Evolutionary conservation across 345 rosid species (phyloP), one percentile per base, ranked within the genome.

Genomic region (Eucalyptus sp.): DNA sequence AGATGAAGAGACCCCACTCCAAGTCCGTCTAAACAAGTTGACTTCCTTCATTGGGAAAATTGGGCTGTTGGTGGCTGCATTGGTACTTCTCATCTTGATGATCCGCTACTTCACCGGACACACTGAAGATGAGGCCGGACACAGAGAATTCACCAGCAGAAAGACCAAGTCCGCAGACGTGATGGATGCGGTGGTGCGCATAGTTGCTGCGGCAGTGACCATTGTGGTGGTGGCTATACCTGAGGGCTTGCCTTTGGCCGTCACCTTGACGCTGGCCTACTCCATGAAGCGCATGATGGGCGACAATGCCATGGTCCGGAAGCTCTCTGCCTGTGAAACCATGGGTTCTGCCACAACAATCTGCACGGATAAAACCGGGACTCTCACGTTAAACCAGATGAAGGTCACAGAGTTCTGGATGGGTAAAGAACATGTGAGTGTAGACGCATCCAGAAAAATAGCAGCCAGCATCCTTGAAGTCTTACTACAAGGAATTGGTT

Each of bases 231-330:
- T 95, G 64, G 98, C 96, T 4, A 95, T 97, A 56, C 98, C 99
- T 1, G 98, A 95, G 91, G 98, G 98, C 14, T 68, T 97, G 71
- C 98, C 98, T 5, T 88, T 97, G 83, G 99, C 98, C 3, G 99
- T 97, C 64, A 96, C 98, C 0, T 91, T 97, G 3, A 96, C 98
- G 2, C 93, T 96, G 5, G 98, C 98, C 5, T 97, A 95, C 89
- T 96, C 98, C 1, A 94, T 97, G 98, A 96, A 96, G 93, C 92
- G 94, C 41, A 97, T 96, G 98, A 96, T 96, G 97, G 90, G 87
- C 16, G 96, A 95, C 92, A 93, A 96, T 86, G 98, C 98, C n/a
- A 95, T 95, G 98, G 99, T 96, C 50, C 91, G 97, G n/a, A 95
- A 94, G 93, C 94, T 95, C 31, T 91, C 97, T 2, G 96, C 99